These are phyloP conservation scores for Venturia effusa DNA, from an alignment of 2,329 filamentous ascomycete species.

Conservation along the genomic window DNA sequence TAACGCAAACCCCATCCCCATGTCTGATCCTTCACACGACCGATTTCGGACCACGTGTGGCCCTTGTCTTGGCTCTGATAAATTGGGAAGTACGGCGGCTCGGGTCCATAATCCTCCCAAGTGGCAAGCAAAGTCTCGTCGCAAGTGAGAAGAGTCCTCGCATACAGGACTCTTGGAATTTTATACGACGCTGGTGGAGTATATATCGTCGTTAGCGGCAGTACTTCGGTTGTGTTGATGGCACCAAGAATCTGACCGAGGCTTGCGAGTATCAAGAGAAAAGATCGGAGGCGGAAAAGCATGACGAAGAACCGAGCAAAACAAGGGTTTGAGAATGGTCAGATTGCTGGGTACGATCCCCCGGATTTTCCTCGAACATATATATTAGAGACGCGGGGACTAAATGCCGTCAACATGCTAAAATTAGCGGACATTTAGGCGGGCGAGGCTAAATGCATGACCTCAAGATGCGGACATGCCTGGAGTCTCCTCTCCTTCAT, in stretches of 20 bases:
- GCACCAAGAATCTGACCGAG: not conserved
- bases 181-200: slow-evolving; percentile 34
- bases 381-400: not conserved
- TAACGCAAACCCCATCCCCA: slow-evolving; percentile 57
- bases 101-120: slow-evolving; percentile 44
- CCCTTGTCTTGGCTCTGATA: slow-evolving; percentile 36
- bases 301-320: not conserved
- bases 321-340: not conserved
- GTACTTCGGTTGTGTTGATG: not conserved
- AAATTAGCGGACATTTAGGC: not conserved
- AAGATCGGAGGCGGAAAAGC: not conserved
- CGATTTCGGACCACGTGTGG: slow-evolving; percentile 51
- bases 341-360: not conserved
- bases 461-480: not conserved
- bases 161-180: slow-evolving; percentile 40
- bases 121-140: slow-evolving; percentile 37
- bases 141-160: slow-evolving; percentile 33
- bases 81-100: slow-evolving; percentile 36
- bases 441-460: not conserved
- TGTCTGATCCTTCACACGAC: slow-evolving; percentile 50
- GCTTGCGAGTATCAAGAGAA: not conserved
- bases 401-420: not conserved
- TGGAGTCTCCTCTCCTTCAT: not conserved
- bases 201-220: slow-evolving; percentile 25
- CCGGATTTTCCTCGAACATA: not conserved